Conservation (phyloP, 106 monocot genomes). For the Acorus gramineus region DNA sequence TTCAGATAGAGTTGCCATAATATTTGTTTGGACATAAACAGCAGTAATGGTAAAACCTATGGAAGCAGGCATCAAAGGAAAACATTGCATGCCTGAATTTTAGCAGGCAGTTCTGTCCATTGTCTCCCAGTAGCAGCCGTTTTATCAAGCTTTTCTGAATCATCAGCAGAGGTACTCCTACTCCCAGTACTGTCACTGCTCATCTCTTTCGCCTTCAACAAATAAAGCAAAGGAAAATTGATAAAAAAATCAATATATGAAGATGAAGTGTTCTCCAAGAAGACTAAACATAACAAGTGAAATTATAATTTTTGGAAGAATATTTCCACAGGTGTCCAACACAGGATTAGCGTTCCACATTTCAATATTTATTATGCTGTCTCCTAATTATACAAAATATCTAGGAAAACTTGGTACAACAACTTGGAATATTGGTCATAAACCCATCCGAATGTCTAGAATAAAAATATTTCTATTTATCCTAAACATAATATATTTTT, state of each 20-base stretch:
- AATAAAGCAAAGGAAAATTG: conserved; percentile 6
- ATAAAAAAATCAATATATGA: neutral
- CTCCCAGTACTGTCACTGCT: conserved; percentile 16
- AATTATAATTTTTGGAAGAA: no score
- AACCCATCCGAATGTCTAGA: no score
- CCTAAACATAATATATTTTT: no score
- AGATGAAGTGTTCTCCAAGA: neutral
- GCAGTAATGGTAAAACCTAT: neutral
- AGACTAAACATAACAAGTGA: no score
- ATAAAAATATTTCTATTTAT: no score
- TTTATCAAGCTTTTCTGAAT: conserved; percentile 40
- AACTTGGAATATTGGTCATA: no score
- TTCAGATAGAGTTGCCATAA: no score
- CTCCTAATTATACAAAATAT: no score
- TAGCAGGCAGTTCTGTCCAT: conserved; percentile 34
- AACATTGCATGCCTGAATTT: conserved; percentile 31
- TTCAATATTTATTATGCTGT: no score
- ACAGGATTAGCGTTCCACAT: no score
- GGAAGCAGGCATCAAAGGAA: conserved; percentile 5
- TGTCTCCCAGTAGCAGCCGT: conserved; percentile 27
- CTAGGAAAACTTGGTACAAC: no score
- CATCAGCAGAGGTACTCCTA: conserved; percentile 8
- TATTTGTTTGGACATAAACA: neutral
- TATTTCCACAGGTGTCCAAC: no score
- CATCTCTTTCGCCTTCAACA: conserved; percentile 36